These are phyloP conservation scores for Cordyceps tenuipes DNA, from an alignment of 2,329 filamentous ascomycete species.

Conservation along the genomic window DNA sequence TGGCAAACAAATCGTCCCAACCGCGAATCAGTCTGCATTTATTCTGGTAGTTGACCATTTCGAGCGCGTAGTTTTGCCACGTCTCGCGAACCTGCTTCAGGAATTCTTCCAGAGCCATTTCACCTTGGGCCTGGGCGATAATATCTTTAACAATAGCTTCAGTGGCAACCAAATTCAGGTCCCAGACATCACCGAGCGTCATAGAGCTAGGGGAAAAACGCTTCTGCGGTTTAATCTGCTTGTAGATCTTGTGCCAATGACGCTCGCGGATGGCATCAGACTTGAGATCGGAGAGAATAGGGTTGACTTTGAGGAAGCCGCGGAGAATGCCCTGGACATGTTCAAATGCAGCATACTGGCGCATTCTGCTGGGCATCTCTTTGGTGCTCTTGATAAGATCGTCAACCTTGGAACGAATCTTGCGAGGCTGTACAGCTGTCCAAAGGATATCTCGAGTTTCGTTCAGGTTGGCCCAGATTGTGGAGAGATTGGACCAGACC, in stretches of 20 bases:
- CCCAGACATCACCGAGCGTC: slow-evolving; percentile 98
- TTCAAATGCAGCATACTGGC: slow-evolving; percentile 99
- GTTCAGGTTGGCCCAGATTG: slow-evolving; percentile 93
- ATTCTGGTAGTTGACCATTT: slow-evolving; percentile 94
- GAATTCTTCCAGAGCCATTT: slow-evolving; percentile 98
- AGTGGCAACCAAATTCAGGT: slow-evolving; percentile 80
- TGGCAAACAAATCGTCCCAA: slow-evolving; percentile 96
- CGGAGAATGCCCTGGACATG: slow-evolving; percentile 90
- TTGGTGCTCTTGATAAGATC: slow-evolving; percentile 95
- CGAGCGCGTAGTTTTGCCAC: slow-evolving; percentile 91
- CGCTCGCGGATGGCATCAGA: slow-evolving; percentile 93
- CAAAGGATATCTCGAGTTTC: slow-evolving; percentile 88
- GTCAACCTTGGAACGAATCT: slow-evolving; percentile 82
- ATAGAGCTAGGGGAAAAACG: slow-evolving; percentile 90
- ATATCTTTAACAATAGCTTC: slow-evolving; percentile 87
- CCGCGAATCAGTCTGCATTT: slow-evolving; percentile 95
- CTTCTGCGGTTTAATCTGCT: slow-evolving; percentile 84
- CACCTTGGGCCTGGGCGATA: slow-evolving; percentile 89
- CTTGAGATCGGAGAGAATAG: slow-evolving; percentile 80
- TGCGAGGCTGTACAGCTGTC: slow-evolving; percentile 92
- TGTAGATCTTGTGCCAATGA: slow-evolving; percentile 98
- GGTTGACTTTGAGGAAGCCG: slow-evolving; percentile 83
- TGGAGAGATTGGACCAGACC: slow-evolving; percentile 91
- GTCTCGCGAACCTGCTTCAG: slow-evolving; percentile 91
- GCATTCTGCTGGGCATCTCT: slow-evolving; percentile 98